These are phyloP conservation scores for Albatrellus ellisii DNA, from an alignment of 768 basidiomycete genomes.

Conservation along the genomic window DNA sequence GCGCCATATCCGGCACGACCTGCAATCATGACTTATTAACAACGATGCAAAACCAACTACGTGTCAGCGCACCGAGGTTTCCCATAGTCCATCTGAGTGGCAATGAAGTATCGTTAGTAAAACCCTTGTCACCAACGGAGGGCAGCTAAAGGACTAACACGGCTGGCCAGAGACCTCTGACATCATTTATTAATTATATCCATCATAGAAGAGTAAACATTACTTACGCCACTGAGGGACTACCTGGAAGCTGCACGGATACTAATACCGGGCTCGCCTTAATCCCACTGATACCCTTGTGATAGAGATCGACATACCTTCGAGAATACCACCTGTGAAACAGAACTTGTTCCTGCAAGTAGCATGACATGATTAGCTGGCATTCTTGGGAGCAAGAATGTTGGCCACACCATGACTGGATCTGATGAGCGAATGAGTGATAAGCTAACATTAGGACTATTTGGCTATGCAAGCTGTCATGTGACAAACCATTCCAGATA, in stretches of 20 bases:
- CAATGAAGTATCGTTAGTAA: too few relatives aligned
- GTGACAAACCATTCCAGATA: conserved; percentile 21
- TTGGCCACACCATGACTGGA: conserved; percentile 19
- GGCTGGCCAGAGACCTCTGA: conserved; percentile 36
- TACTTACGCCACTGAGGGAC: conserved; percentile 3
- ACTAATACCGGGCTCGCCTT: too few relatives aligned
- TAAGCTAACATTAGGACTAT: background rate
- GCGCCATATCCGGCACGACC: conserved; percentile 86
- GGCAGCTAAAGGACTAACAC: conserved; percentile 12
- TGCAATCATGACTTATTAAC: conserved; percentile 5
- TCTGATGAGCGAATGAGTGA: background rate
- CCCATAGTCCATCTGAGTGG: conserved; percentile 35
- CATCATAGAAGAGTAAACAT: background rate
- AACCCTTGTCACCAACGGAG: conserved; percentile 13
- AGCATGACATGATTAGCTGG: background rate
- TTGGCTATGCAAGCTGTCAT: conserved; percentile 8
- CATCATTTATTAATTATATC: conserved; percentile 11
- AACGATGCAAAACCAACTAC: conserved; percentile 1
- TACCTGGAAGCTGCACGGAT: conserved; percentile 12
- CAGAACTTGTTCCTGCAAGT: conserved; percentile 51
- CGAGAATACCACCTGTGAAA: conserved; percentile 69
- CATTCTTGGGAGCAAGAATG: background rate
- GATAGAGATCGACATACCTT: too few relatives aligned
- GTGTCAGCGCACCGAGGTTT: conserved; percentile 42
- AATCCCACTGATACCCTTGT: too few relatives aligned